phyloP scores from a whole-genome alignment of 2,329 filamentous ascomycete species.

The Talaromyces albobiverticillius region DNA sequence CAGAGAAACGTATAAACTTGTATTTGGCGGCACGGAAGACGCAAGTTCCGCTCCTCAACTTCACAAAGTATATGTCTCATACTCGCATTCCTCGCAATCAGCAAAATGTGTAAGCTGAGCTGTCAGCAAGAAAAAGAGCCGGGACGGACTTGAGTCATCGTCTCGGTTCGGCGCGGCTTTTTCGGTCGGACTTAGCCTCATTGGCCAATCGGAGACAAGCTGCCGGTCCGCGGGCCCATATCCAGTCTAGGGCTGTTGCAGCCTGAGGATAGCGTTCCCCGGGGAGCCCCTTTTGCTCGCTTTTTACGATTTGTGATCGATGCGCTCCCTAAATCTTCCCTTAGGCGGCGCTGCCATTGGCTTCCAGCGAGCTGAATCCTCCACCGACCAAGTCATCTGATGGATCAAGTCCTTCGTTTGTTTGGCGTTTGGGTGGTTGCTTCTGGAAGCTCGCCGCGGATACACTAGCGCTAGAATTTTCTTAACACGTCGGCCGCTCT shows the following conservation, averaged over 20 bases:
- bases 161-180: neutral
- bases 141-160: slow-evolving; percentile 5
- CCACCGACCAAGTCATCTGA: slow-evolving; percentile 12
- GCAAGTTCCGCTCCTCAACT: too few species aligned
- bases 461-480: neutral
- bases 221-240: neutral
- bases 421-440: neutral
- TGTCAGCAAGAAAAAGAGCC: slow-evolving; percentile 10
- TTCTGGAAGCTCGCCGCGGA: neutral
- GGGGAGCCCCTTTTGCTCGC: neutral
- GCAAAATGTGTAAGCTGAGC: too few species aligned
- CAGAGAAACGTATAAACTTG: too few species aligned
- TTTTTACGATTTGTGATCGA: too few species aligned
- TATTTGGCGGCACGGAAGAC: too few species aligned
- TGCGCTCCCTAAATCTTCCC: slow-evolving; percentile 8
- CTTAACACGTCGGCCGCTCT: neutral
- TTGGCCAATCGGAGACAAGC: slow-evolving; percentile 4
- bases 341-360: slow-evolving; percentile 1
- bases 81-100: too few species aligned
- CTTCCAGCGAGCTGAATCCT: neutral
- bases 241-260: neutral
- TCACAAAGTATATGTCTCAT: too few species aligned
- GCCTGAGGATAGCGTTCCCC: neutral
- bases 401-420: neutral
- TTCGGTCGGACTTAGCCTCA: neutral